phyloP scores from a whole-genome alignment of 495 filamentous ascomycete genomes.

The Ascobolus immersus region DNA sequence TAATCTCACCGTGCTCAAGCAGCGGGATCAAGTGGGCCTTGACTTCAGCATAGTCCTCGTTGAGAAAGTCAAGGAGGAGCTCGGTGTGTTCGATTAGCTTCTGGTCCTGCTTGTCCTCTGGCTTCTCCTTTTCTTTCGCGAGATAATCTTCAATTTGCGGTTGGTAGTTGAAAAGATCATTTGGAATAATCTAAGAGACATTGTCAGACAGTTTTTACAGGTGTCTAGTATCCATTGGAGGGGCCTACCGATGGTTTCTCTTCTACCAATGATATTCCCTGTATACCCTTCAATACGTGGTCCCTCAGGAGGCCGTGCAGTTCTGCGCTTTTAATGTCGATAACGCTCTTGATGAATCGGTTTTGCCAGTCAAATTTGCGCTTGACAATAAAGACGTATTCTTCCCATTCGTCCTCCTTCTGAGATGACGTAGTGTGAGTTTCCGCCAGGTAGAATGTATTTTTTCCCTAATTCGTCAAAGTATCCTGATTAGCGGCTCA shows the following conservation, averaged over 20 bases:
- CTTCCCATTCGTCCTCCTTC: constrained; percentile 15
- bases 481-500: background rate
- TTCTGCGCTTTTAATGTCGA: constrained; percentile 15
- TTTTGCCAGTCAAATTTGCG: constrained; percentile 16
- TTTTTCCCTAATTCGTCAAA: constrained; percentile 13
- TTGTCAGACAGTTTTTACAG: no score
- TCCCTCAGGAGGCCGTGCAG: constrained; percentile 10
- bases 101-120: background rate
- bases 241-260: constrained; percentile 13
- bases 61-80: constrained; percentile 20
- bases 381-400: constrained; percentile 12
- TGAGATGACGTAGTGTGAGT: constrained; percentile 6
- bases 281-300: constrained; percentile 11
- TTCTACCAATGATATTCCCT: constrained; percentile 9
- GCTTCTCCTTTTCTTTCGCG: background rate
- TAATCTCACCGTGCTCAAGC: constrained; percentile 20
- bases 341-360: constrained; percentile 13
- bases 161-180: constrained; percentile 14
- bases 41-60: constrained; percentile 17
- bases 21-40: constrained; percentile 19
- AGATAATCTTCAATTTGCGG: constrained; percentile 10
- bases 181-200: constrained; percentile 10
- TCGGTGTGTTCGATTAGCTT: constrained; percentile 16
- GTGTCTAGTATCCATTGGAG: background rate
- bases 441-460: constrained; percentile 15